phyloP scores from a whole-genome alignment of 495 filamentous ascomycete species.

The Penicillium pulvis region DNA sequence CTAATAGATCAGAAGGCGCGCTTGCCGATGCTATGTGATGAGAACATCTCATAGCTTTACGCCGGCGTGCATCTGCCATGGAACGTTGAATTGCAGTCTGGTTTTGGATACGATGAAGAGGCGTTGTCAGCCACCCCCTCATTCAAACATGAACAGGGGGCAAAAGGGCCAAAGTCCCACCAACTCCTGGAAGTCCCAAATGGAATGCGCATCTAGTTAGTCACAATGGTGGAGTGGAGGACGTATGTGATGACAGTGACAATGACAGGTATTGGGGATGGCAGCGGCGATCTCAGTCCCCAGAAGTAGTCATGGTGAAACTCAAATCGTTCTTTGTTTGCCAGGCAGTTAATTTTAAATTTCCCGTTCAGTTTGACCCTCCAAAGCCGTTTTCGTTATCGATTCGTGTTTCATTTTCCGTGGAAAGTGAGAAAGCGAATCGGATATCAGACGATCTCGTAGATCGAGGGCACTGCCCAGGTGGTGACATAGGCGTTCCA shows the following conservation, averaged over 20 bases:
- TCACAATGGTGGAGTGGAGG: background rate
- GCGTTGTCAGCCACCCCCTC: slow-evolving; percentile 5
- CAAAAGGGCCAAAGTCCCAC: background rate
- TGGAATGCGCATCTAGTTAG: background rate
- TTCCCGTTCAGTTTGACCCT: background rate
- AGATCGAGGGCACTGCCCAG: background rate
- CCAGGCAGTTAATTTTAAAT: background rate
- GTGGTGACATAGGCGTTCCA: slow-evolving; percentile 2
- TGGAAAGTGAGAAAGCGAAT: background rate
- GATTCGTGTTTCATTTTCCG: background rate
- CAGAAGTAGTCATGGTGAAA: slow-evolving; percentile 1
- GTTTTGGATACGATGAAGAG: background rate
- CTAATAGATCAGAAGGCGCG: background rate
- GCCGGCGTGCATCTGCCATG: background rate
- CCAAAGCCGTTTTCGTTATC: background rate
- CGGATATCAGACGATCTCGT: background rate
- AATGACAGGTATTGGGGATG: background rate
- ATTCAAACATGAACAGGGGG: background rate
- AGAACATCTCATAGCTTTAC: background rate
- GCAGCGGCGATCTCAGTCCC: background rate
- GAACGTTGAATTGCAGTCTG: slow-evolving; percentile 1
- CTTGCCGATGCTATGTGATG: slow-evolving; percentile 2
- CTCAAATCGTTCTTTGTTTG: background rate
- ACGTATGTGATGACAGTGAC: background rate
- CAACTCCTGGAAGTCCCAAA: background rate